Base-by-base conservation (phyloP, 768 basidiomycete species). In the Lentinula lateritia region DNA sequence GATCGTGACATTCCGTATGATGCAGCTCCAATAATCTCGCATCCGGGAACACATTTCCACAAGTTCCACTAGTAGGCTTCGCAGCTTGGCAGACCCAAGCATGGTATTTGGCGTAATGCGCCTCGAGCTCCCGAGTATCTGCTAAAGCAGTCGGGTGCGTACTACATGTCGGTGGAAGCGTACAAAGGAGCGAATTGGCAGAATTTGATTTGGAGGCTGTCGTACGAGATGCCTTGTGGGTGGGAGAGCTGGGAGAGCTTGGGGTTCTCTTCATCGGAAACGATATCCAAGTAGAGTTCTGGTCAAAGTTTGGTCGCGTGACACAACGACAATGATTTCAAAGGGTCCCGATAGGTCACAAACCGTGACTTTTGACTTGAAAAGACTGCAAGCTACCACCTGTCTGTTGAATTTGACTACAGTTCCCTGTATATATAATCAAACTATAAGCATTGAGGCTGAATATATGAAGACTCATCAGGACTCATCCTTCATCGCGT, bases 1-100 rank as follows among this genome's bases (percentile, higher is more conserved):
- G 89, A 73, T 96, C 92, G 64, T 96, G 94, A 65, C 88, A 90
- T 74, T 96, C 94, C 23, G 88, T 89, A 69, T 89, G 86, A 73
- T 92, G 90, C 89, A 96, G 68, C 66, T 90, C 87, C 52, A 96
- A 71, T 34, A 95, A 71, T 53, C 87, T 77, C 56, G 84, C 85
- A 68, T 95, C 93, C 13, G 94, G 93, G 72, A 95, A 96, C 10
- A 95, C 90, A 71, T 85, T 87, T 18, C 82, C 81, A 73, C 93
- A 96, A 1, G 13, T 35, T 9, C 50, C n/a, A 52, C 34, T 13
- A 9, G 28, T 50, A 16, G 34, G 10, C 3, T 80, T 80, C 9
- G 71, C 70, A 61, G 83, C 76, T 66, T 86, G 89, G 66, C 92
- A 92, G 1, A 94, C 89, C 70, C 92, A 90, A 0, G 91, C 88